Conservation (phyloP, 805 yeast genomes). For the Cyberlindnera maritima region DNA sequence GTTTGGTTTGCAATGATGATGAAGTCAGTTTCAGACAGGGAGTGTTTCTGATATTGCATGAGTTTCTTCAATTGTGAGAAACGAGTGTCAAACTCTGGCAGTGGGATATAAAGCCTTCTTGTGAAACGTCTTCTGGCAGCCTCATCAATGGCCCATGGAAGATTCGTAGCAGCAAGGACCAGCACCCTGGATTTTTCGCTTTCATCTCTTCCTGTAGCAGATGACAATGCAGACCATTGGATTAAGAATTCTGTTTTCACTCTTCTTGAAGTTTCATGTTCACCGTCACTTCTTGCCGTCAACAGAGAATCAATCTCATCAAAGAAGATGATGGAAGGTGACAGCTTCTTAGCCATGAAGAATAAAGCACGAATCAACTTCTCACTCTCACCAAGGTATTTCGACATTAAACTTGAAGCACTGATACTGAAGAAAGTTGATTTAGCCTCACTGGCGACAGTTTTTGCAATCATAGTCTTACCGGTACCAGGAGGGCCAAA, state of each 20-base stretch:
- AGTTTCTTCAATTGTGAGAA: constrained; percentile 66
- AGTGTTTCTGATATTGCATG: constrained; percentile 68
- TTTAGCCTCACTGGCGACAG: constrained; percentile 93
- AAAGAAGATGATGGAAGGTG: constrained; percentile 92
- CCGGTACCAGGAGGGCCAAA: constrained; percentile 99
- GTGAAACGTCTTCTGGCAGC: constrained; percentile 94
- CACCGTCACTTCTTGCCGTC: constrained; percentile 72
- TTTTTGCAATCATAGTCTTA: constrained; percentile 94
- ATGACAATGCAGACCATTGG: constrained; percentile 82
- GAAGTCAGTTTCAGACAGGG: constrained; percentile 61
- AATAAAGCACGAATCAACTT: constrained; percentile 88
- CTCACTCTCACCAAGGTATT: constrained; percentile 89
- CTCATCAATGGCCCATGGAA: constrained; percentile 97
- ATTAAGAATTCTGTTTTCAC: constrained; percentile 91
- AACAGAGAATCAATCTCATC: constrained; percentile 94
- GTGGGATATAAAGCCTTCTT: constrained; percentile 86
- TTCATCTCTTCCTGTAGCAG: constrained; percentile 72
- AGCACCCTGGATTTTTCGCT: constrained; percentile 60
- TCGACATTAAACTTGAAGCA: constrained; percentile 86
- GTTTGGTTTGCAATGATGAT: constrained; percentile 61
- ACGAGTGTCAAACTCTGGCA: constrained; percentile 87
- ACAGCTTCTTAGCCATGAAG: constrained; percentile 74
- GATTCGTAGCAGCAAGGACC: constrained; percentile 90
- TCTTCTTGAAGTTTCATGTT: constrained; percentile 84
- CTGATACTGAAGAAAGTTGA: constrained; percentile 91